A percentile compares a stretch with the other conserved stretches of the same genome.
Evolutionary conservation across 2,329 filamentous ascomycete genomes (phyloP).

Genomic region (Colletotrichum cereale): DNA sequence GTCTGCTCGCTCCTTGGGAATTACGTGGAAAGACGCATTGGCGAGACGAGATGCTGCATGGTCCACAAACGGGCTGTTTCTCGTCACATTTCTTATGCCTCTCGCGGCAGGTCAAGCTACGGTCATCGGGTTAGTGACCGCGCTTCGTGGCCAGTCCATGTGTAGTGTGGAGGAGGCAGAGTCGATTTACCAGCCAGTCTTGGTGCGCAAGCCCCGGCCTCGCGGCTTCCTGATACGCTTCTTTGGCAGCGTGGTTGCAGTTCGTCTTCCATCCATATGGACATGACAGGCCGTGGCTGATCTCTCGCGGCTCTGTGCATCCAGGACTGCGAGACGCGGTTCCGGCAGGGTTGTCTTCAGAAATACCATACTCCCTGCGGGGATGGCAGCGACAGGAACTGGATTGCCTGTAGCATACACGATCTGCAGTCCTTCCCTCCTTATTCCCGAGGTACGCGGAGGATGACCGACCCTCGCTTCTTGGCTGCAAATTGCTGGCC

Average conservation of each 20-base stretch:
- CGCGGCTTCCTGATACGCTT: slow-evolving; percentile 52
- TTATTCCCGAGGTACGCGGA: slow-evolving; percentile 22
- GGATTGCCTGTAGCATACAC: slow-evolving; percentile 12
- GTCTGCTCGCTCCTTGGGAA: slow-evolving; percentile 10
- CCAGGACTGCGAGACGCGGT: slow-evolving; percentile 30
- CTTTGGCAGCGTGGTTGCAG: slow-evolving; percentile 32
- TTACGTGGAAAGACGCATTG: slow-evolving; percentile 42
- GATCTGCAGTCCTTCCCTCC: not conserved
- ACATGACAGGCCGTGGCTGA: slow-evolving; percentile 26
- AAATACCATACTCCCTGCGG: not conserved
- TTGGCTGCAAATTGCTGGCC: slow-evolving; percentile 1
- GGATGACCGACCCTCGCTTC: slow-evolving; percentile 6
- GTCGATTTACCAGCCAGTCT: slow-evolving; percentile 54
- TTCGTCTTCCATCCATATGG: slow-evolving; percentile 31
- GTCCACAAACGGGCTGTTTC: slow-evolving; percentile 47
- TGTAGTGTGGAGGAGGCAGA: not conserved
- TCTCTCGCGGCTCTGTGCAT: slow-evolving; percentile 5
- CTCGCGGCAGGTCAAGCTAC: slow-evolving; percentile 57
- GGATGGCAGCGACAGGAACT: not conserved
- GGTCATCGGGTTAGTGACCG: not conserved
- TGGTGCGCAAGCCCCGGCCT: slow-evolving; percentile 57
- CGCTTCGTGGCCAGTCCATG: slow-evolving; percentile 2
- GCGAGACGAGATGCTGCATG: slow-evolving; percentile 44
- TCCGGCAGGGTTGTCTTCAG: slow-evolving; percentile 6
- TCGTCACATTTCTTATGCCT: slow-evolving; percentile 66